phyloP scores from a whole-genome alignment of 768 basidiomycete genomes.

The Chlorophyllum brunneum region DNA sequence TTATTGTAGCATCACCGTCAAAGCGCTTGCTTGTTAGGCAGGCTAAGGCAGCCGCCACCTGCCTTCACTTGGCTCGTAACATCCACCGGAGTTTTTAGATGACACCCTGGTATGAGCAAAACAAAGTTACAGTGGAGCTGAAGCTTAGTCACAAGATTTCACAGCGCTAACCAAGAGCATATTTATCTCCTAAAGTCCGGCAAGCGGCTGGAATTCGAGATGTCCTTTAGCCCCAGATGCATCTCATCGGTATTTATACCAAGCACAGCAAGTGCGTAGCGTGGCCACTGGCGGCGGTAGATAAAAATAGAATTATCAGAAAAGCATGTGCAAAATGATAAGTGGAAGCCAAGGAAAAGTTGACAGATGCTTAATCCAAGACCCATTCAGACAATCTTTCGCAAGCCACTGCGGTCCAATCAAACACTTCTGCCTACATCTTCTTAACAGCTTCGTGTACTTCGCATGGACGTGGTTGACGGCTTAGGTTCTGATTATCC shows the following conservation, averaged over 20 bases:
- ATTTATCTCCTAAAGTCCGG: too few species aligned
- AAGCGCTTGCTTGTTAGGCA: too few species aligned
- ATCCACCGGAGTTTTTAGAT: too few species aligned
- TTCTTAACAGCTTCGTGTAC: neutral
- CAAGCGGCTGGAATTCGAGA: neutral
- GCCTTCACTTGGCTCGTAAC: too few species aligned
- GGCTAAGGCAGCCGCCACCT: too few species aligned
- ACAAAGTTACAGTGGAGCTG: too few species aligned
- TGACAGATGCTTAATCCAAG: neutral
- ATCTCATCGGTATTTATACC: neutral
- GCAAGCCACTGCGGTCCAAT: neutral
- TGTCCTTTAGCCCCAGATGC: neutral
- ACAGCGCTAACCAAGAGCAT: too few species aligned
- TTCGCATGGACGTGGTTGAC: too few species aligned
- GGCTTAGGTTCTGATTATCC: too few species aligned
- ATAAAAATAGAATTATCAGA: slow-evolving; percentile 7
- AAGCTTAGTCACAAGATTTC: too few species aligned
- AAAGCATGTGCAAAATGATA: slow-evolving; percentile 1
- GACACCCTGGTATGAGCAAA: too few species aligned
- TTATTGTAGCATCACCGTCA: too few species aligned
- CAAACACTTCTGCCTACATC: neutral
- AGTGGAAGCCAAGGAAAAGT: neutral
- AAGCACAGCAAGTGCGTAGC: neutral
- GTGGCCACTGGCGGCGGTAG: neutral
- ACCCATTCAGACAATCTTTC: slow-evolving; percentile 4